Base-by-base conservation (phyloP, 2,329 filamentous ascomycete species). In the Sclerotinia sclerotiorum region DNA sequence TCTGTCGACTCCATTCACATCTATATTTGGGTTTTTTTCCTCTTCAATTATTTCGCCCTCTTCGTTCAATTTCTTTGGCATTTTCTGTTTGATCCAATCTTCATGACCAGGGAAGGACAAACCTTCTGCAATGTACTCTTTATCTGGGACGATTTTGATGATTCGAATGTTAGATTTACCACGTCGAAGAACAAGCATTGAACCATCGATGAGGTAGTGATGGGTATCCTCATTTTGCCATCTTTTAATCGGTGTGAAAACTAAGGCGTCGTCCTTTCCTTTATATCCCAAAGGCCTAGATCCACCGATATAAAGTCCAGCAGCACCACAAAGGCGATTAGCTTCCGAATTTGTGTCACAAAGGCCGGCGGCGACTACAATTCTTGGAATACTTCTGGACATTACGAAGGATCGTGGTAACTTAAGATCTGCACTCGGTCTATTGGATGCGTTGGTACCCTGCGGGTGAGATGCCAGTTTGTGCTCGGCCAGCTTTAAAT, bases 151-250 rank as follows among this genome's bases (percentile, higher is more conserved):
- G 70, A 90, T 80, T 77, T 88, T 81, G 64, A 90, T 81, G 71
- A 89, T 82, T 57, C 86, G 84, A 57, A 90, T 78, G 70, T 88
- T 87, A 78, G 88, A 84, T 79, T 88, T 89, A 72, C 87, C 87
- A 75, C 84, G 86, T 71, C 88, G 85, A 65, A 90, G 79, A 72
- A 90, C 83, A 71, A 90, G 79, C 58, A 89, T 72, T 71, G 83
- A 81, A 15, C 69, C 85, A 70, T 88, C 85, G 24, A 92, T 84
- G 67, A 90, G 79, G 74, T 84, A 90, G 67, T 86, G 84, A 69
- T 81, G 75, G 0, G 87, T 88, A 65, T 89, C 85, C 32, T 82
- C 78, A 0, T 82, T 80, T 72, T 81, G 84, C 83, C 87, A 88
- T 29, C 83, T 79, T 75, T 87, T 86, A 70, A 92, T 84, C 1